Base-by-base conservation (phyloP, 2,329 filamentous ascomycete genomes). In the Aspergillus floridensis region DNA sequence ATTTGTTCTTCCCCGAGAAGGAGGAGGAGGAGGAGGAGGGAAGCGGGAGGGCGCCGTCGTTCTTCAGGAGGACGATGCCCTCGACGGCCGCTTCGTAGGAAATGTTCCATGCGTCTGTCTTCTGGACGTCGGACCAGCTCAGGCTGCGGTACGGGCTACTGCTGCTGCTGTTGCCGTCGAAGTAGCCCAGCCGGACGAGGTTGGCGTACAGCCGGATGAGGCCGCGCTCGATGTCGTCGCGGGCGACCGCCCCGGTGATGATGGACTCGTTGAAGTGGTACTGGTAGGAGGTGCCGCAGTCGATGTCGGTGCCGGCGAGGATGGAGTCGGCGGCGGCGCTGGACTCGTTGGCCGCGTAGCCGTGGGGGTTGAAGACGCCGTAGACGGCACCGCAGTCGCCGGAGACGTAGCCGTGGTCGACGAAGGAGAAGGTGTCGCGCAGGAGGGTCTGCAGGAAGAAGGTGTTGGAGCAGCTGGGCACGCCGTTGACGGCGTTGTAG, bases 371-470 rank as follows among this genome's bases (percentile, higher is more conserved):
- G 63, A 78, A 86, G 57, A 88, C 81, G 66, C 88, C 82, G 48
- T 82, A 76, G 0, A 88, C 78, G 0, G 88, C 82, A 58, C 86
- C 86, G 64, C 88, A 90, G 67, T 90, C 88, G 16, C 82, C 84
- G 0, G 84, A 86, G 38, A 90, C 80, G 61, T 88, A 84, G 53
- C 86, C 81, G 48, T 84, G 80, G 2, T 82, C 79, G 0, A 80
- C 83, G 80, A 86, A 91, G 48, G 79, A 80, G 84, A 87, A 91
- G 66, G 86, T 83, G 49, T 88, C 82, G 1, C 88, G 81, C 2
- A 91, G 78, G 14, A 91, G 77, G 0, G 82, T 83, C 62, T 87
- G 79, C 38, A 90, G 77, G 1, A 90, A 78, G 63, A 86, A 90
- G 0, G 79, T 76, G 63, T 84, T 84, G 0, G 86, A 85, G 64